Evolutionary conservation across 1,284 basidiomycete genomes (phyloP).

Genomic region (Ceratobasidium sp.): DNA sequence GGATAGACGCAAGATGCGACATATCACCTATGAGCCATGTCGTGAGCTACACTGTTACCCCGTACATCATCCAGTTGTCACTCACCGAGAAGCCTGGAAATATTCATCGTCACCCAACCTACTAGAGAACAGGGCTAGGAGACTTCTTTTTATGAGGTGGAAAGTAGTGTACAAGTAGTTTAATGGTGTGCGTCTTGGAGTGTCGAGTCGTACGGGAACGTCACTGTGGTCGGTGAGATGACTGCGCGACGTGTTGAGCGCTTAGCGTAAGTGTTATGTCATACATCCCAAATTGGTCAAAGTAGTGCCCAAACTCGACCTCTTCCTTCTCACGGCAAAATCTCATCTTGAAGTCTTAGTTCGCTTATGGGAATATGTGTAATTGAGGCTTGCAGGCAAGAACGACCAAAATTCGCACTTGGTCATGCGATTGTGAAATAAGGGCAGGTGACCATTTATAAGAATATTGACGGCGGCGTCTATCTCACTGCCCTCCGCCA

Average conservation of each 20-base stretch:
- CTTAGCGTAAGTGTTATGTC: constrained; percentile 17
- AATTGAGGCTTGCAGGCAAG: too few species aligned
- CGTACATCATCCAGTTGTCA: neutral
- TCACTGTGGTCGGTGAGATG: constrained; percentile 23
- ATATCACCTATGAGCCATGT: constrained; percentile 74
- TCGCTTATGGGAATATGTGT: too few species aligned
- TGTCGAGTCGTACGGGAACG: constrained; percentile 21
- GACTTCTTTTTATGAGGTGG: neutral
- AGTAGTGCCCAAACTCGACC: neutral
- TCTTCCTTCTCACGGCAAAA: neutral
- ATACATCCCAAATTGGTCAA: neutral
- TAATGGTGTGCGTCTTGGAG: neutral
- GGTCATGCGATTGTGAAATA: too few species aligned
- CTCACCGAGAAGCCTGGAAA: constrained; percentile 43
- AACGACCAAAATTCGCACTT: too few species aligned
- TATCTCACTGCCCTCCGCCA: too few species aligned
- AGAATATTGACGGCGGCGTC: too few species aligned
- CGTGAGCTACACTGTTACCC: too few species aligned
- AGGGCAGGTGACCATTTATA: too few species aligned
- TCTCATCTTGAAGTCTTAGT: too few species aligned
- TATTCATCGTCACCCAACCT: constrained; percentile 31
- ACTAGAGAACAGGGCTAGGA: neutral
- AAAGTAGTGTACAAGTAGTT: neutral
- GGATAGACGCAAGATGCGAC: constrained; percentile 92
- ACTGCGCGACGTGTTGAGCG: constrained; percentile 24